Percentiles rank a stretch among this genome's conserved stretches.
Conservation (phyloP, 2,329 filamentous ascomycete species). For the Fusarium euwallaceae region DNA sequence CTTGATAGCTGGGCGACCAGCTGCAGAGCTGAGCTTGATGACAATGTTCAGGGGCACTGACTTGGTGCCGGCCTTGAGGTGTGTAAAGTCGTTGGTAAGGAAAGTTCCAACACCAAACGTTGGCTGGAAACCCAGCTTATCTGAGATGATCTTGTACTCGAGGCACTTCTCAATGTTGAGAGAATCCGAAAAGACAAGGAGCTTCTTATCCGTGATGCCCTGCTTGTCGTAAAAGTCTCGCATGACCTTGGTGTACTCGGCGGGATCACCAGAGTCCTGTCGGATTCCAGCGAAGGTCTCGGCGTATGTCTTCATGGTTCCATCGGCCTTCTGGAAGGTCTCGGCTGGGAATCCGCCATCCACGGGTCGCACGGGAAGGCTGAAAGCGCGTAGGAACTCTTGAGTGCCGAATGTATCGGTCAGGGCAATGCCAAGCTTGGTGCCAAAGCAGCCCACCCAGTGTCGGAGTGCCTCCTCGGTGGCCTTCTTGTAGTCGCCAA, state of each 20-base stretch:
- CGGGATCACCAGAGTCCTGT: constrained; percentile 91
- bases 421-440: constrained; percentile 85
- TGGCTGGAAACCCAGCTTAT: constrained; percentile 83
- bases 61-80: constrained; percentile 79
- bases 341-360: constrained; percentile 58
- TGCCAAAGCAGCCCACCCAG: constrained; percentile 93
- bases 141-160: constrained; percentile 87
- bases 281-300: constrained; percentile 86
- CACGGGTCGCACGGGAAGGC: constrained; percentile 68
- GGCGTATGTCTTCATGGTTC: constrained; percentile 75
- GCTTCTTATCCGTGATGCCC: constrained; percentile 84
- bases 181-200: constrained; percentile 95
- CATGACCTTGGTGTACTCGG: constrained; percentile 82
- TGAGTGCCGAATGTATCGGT: constrained; percentile 97
- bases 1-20: constrained; percentile 87
- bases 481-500: constrained; percentile 84
- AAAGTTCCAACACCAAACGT: constrained; percentile 96
- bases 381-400: constrained; percentile 88
- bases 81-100: constrained; percentile 93
- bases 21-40: constrained; percentile 92
- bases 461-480: constrained; percentile 87
- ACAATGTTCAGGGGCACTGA: constrained; percentile 96
- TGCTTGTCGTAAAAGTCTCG: constrained; percentile 83
- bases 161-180: constrained; percentile 91
- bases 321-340: constrained; percentile 56